Evolutionary conservation across 2,329 filamentous ascomycete species (phyloP).

Genomic region (Dothidotthia symphoricarpi): DNA sequence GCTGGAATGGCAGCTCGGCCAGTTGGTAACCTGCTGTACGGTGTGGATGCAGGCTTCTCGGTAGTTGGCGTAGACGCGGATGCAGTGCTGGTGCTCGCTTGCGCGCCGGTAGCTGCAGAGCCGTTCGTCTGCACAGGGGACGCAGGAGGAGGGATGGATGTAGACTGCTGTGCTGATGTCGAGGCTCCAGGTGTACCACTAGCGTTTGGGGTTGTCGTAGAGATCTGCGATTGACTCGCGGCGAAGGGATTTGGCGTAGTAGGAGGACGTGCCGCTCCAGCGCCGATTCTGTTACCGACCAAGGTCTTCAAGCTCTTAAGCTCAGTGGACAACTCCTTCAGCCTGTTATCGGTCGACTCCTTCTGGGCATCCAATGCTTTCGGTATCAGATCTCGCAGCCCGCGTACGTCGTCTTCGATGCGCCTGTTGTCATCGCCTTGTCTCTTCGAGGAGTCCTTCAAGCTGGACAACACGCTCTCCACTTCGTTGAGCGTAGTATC

Average conservation of each 20-base stretch:
- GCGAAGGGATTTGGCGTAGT: slow-evolving; percentile 28
- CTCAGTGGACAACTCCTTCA: slow-evolving; percentile 83
- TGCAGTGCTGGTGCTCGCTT: slow-evolving; percentile 20
- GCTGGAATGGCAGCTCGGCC: slow-evolving; percentile 50
- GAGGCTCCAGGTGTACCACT: slow-evolving; percentile 28
- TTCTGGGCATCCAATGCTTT: slow-evolving; percentile 86
- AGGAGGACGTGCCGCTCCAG: slow-evolving; percentile 29
- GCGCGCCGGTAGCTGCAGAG: slow-evolving; percentile 15
- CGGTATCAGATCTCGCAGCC: slow-evolving; percentile 80
- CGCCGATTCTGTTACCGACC: slow-evolving; percentile 62
- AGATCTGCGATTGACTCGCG: slow-evolving; percentile 16
- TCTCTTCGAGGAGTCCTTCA: slow-evolving; percentile 77
- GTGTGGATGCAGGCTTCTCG: slow-evolving; percentile 31
- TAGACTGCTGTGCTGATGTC: slow-evolving; percentile 15
- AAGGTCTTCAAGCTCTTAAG: slow-evolving; percentile 90
- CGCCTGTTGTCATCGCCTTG: slow-evolving; percentile 85
- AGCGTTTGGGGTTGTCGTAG: slow-evolving; percentile 23
- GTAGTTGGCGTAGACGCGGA: slow-evolving; percentile 21
- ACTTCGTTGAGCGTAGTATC: slow-evolving; percentile 81
- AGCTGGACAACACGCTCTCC: slow-evolving; percentile 74
- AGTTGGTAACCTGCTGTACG: slow-evolving; percentile 34
- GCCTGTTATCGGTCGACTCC: slow-evolving; percentile 72
- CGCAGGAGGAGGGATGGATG: slow-evolving; percentile 15
- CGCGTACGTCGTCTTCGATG: slow-evolving; percentile 80
- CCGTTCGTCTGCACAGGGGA: slow-evolving; percentile 24